Base-by-base conservation (phyloP, 805 yeast genomes). In the Clavispora santaluciae region DNA sequence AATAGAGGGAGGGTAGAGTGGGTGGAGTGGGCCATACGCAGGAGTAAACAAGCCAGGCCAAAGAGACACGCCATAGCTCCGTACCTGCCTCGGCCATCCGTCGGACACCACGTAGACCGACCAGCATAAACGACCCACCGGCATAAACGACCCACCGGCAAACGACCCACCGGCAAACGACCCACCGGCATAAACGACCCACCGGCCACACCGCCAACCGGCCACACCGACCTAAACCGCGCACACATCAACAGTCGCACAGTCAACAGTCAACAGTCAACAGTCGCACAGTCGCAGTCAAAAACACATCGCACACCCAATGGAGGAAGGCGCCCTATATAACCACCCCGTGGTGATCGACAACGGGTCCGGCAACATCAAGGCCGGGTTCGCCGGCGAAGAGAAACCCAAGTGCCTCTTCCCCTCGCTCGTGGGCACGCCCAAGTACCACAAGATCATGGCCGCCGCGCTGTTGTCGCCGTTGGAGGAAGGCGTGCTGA, bases 331-430 rank as follows among this genome's bases (percentile, higher is more conserved):
- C 7, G 38, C 43, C 21, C 57, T 69, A 24, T 69, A 68, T 44
- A 70, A 70, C 51, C 75, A 70, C 45, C 74, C 75, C 7, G 68
- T 70, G 18, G 75, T 70, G 13, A 59, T 70, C 25, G 75, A 70
- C 47, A 70, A 70, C 50, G 96, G 98, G 6, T 83, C 95, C 3
- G 95, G 95, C 1, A 73, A 75, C 28, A 68, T 90, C 40, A 85
- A 88, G 57, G 86, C 95, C 1, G 97, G 98, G 1, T 86, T 90
- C 61, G 95, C 96, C 0, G 96, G 97, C 17, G 95, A 86, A 50
- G 93, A 87, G 37, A 75, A 70, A 49, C 98, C 98, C 3, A 75
- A 78, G 52, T 61, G 76, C 34, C 72, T 71, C 50, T 78, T 79
- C 22, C 79, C 89, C 2, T 66, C 87, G 17, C 62, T 82, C 22